Percentiles rank a stretch among this genome's conserved stretches.
These are phyloP conservation scores for Prunus kanzakura DNA, from an alignment of 306 rosid genomes.

Conservation along the genomic window DNA sequence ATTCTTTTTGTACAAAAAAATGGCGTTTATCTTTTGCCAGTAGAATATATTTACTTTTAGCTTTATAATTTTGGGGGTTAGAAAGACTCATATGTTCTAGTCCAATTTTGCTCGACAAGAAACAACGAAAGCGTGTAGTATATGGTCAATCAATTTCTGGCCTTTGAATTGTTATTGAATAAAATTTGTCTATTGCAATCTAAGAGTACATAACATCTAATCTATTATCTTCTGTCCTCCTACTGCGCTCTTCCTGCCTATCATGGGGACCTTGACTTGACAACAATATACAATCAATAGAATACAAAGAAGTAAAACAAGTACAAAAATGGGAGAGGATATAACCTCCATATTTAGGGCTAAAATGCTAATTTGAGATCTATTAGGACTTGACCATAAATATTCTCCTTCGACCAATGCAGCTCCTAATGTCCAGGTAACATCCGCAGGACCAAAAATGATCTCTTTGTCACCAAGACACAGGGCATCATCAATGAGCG, in stretches of 20 bases:
- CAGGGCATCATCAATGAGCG: constrained; percentile 64
- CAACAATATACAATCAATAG: constrained; percentile 49
- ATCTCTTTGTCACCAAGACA: constrained; percentile 66
- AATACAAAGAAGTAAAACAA: constrained; percentile 58
- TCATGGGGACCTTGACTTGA: constrained; percentile 76
- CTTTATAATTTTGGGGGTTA: background rate
- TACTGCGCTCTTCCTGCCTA: constrained; percentile 38
- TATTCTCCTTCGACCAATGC: constrained; percentile 64
- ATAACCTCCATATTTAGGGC: constrained; percentile 30
- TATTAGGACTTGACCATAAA: constrained; percentile 34
- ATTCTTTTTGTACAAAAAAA: background rate
- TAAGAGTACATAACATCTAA: background rate
- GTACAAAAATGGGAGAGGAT: constrained; percentile 55
- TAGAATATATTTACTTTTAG: background rate
- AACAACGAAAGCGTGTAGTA: background rate
- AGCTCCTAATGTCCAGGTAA: constrained; percentile 91
- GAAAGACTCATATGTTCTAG: background rate
- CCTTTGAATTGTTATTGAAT: background rate
- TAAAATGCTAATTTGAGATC: constrained; percentile 30
- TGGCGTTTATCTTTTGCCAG: background rate
- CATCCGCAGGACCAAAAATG: constrained; percentile 75
- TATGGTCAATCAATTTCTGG: background rate
- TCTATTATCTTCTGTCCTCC: constrained; percentile 13
- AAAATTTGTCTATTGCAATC: background rate
- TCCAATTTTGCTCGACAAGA: background rate